Conservation (phyloP, 2,329 filamentous ascomycete species). For the Penicillium sumatraense region DNA sequence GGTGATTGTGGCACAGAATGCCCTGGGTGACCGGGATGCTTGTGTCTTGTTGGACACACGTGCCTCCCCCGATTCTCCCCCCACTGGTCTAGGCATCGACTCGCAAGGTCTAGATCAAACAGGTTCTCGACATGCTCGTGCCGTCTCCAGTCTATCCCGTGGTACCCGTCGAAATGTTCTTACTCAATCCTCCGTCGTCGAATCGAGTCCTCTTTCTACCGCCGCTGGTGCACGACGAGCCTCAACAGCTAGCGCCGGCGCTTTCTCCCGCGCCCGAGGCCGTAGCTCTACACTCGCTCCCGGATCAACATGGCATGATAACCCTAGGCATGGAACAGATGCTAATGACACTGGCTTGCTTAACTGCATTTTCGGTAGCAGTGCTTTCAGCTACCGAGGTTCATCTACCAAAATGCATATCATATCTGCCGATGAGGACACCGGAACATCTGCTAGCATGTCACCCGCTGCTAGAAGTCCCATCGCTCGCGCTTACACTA, state of each 20-base stretch:
- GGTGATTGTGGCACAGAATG: conserved; percentile 54
- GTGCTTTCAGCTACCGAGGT: conserved; percentile 61
- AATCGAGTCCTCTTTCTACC: conserved; percentile 38
- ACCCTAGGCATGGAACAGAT: conserved; percentile 47
- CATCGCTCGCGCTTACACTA: conserved; percentile 44
- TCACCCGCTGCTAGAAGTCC: conserved; percentile 39
- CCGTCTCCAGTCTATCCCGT: conserved; percentile 44
- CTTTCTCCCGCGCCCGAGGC: conserved; percentile 47
- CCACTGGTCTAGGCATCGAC: conserved; percentile 42
- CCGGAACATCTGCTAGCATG: conserved; percentile 25
- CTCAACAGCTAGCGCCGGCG: conserved; percentile 39
- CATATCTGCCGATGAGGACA: conserved; percentile 49
- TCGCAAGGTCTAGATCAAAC: conserved; percentile 36
- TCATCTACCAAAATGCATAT: conserved; percentile 66
- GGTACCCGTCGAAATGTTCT: conserved; percentile 38
- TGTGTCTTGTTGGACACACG: conserved; percentile 52
- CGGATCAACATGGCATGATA: conserved; percentile 36
- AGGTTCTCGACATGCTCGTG: conserved; percentile 39
- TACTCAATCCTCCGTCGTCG: conserved; percentile 39
- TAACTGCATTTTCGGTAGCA: conserved; percentile 66
- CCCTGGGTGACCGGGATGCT: conserved; percentile 52
- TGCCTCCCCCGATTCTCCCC: conserved; percentile 30
- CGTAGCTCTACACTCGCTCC: conserved; percentile 52
- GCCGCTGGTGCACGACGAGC: conserved; percentile 39
- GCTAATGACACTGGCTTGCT: conserved; percentile 57